phyloP scores from a whole-genome alignment of 2,329 filamentous ascomycete species.

The Sarocladium kiliense region DNA sequence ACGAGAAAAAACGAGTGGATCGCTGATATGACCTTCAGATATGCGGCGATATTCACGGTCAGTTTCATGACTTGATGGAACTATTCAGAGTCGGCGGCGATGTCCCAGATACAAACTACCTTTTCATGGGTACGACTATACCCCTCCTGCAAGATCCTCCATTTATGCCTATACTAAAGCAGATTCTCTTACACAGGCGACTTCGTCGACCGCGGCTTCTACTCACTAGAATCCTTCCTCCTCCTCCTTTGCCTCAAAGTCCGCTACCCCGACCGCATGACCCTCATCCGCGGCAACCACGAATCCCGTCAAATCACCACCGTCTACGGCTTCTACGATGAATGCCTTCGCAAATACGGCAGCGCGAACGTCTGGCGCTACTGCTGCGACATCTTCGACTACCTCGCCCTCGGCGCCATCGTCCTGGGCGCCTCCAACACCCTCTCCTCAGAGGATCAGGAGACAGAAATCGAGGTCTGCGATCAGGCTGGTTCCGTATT shows the following conservation, averaged over 20 bases:
- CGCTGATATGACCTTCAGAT: background rate
- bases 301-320: constrained; percentile 98
- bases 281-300: constrained; percentile 97
- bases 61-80: constrained; percentile 99
- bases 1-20: too few species aligned
- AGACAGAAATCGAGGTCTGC: constrained; percentile 89
- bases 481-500: constrained; percentile 79
- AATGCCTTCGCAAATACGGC: constrained; percentile 97
- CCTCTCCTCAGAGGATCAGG: constrained; percentile 56
- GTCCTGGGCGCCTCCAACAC: constrained; percentile 79
- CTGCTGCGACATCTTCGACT: constrained; percentile 98
- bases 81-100: constrained; percentile 98
- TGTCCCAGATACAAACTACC: constrained; percentile 97
- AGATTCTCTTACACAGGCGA: constrained; percentile 64
- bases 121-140: constrained; percentile 96
- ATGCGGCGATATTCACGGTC: constrained; percentile 97
- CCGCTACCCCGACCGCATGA: constrained; percentile 95
- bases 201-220: constrained; percentile 98
- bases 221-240: constrained; percentile 96
- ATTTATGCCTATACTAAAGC: too few species aligned
- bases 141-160: too few species aligned
- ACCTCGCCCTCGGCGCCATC: constrained; percentile 90
- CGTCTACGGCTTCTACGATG: constrained; percentile 99
- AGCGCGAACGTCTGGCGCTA: constrained; percentile 99
- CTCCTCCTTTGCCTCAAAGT: constrained; percentile 96